Conservation (phyloP, 352 stramenopile species). For the Pythium aquatile region DNA sequence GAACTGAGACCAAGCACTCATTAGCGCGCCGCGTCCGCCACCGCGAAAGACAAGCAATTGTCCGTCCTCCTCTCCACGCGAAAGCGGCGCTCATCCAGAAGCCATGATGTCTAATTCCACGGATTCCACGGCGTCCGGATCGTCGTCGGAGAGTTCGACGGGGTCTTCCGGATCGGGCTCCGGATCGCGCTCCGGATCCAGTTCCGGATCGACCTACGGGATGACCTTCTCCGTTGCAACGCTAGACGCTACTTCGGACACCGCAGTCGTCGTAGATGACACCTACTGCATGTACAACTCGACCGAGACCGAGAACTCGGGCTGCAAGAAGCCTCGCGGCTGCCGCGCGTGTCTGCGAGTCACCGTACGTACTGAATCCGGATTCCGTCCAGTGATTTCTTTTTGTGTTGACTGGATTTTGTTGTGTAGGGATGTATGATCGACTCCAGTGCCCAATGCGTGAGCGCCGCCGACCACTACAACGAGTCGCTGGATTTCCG, state of each 20-base stretch:
- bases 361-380: conserved; percentile 3
- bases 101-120: neutral
- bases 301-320: conserved; percentile 7
- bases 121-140: conserved; percentile 2
- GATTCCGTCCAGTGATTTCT: neutral
- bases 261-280: conserved; percentile 3
- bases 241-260: neutral
- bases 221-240: neutral
- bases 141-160: neutral
- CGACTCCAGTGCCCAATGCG: conserved; percentile 7
- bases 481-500: conserved; percentile 17
- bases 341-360: conserved; percentile 14
- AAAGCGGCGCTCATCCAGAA: neutral
- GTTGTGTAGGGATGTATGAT: conserved; percentile 16
- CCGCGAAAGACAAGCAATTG: neutral
- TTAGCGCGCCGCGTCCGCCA: no score
- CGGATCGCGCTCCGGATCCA: neutral
- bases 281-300: conserved; percentile 12
- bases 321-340: conserved; percentile 11
- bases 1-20: neutral
- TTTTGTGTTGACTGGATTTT: neutral
- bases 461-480: conserved; percentile 10
- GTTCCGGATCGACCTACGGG: neutral
- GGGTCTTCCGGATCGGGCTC: neutral
- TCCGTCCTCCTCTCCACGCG: no score